Conservation (phyloP, 805 yeast species). For the Wickerhamomyces subpelliculosus region DNA sequence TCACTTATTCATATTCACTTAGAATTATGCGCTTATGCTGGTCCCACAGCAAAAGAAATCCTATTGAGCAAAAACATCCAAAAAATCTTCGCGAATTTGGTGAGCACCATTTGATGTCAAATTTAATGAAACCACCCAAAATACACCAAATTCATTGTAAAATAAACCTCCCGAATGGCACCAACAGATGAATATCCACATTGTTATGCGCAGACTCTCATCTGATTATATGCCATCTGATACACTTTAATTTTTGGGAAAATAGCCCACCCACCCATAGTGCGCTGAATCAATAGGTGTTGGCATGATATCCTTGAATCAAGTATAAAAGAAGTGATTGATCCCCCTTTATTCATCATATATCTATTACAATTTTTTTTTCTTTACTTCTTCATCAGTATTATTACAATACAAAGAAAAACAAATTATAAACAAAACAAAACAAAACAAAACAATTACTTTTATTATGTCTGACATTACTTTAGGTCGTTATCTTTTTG, state of each 20-base stretch:
- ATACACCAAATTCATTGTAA: too few species aligned
- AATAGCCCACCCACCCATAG: too few species aligned
- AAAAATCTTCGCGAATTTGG: too few species aligned
- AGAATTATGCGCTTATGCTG: background rate
- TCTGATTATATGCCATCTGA: background rate
- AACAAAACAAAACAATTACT: background rate
- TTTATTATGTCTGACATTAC: constrained; percentile 44
- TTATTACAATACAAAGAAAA: background rate
- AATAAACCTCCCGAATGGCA: background rate
- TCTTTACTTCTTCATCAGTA: background rate
- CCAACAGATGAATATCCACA: background rate
- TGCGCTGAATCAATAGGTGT: too few species aligned
- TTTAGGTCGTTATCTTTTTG: constrained; percentile 72
- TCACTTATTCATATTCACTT: background rate
- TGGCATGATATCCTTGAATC: too few species aligned
- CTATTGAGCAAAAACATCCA: background rate
- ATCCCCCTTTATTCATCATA: background rate
- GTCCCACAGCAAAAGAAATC: background rate
- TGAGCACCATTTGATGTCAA: background rate
- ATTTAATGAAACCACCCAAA: background rate
- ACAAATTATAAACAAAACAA: background rate
- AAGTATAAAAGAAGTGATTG: background rate
- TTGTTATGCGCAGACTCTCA: background rate
- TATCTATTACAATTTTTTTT: background rate
- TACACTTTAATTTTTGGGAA: background rate